Evolutionary conservation across 2,329 filamentous ascomycete species (phyloP), one percentile per base, ranked within the genome.

Genomic region (Penicillium psychrosexuale): DNA sequence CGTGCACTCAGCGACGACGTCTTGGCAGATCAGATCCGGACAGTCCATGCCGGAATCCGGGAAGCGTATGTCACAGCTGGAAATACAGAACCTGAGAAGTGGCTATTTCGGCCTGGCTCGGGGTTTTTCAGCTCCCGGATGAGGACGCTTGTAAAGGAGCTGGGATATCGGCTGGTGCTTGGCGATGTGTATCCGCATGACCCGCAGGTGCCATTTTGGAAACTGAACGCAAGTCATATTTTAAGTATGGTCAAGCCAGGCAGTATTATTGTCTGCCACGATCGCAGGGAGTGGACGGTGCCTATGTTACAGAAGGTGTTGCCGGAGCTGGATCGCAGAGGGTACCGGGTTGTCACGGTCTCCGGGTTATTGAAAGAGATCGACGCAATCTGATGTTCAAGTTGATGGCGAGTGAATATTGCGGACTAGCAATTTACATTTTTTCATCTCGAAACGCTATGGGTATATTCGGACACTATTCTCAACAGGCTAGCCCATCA

Each of bases 131-230:
- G 82, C 66, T 76, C 78, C 39, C 72, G 82, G 17, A 92, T 96
- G 85, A 79, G 88, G 15, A 67, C 67, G 33, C 69, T 87, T 34
- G 73, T 90, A 8, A 74, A 75, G 33, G 77, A 74, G 48, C 69
- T 91, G 57, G 86, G 85, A 4, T 92, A 90, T 72, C 78, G 80
- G 47, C 78, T 94, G 48, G 87, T 91, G n/a, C 76, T 96, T 37
- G 91, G 91, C 3, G 86, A 85, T 71, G 86, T 96, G 38, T 96
- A 95, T 73, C 91, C 91, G 5, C 91, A 96, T 75, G 91, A 96
- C 75, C 86, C 91, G n/a, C 91, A 95, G 78, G 87, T 96, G 55
- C 78, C 78, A 9, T 86, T 82, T 66, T 81, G 84, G 62, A 76
- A 78, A 60, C 62, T 91, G 49, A 96, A 96, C 73, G 87, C 89